Base-by-base conservation (phyloP, 768 basidiomycete genomes). In the Lactarius akahatsu region DNA sequence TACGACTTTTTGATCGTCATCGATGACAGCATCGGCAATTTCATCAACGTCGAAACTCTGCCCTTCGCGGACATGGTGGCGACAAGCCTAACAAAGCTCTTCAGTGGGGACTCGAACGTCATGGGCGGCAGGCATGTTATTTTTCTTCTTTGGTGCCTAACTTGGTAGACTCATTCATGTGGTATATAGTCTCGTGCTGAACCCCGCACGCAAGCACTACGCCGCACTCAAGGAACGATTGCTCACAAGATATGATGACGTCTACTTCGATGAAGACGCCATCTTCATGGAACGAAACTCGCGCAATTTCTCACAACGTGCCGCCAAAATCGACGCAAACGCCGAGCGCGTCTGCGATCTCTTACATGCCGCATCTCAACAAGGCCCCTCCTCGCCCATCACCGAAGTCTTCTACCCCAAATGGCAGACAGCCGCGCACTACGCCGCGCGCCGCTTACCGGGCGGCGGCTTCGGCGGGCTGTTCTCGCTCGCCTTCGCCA, bases 271-370 rank as follows among this genome's bases (percentile, higher is more conserved):
- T 72, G 92, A 95, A 75, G 96, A 99, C 73, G 94, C 92, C 50
- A 86, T 98, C 63, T 97, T 88, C 81, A 91, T 99, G 91, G 96
- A 99, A 75, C 91, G 96, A 70, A 99, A 99, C 78, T 98, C 96
- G 20, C 92, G 96, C 59, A 89, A 97, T 78, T 98, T 96, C 80
- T 78, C 82, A 60, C 80, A 79, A 8, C 92, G 96, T 62, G 83
- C 95, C 70, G 80, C 80, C 63, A 75, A 80, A 61, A 93, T 96
- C 76, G 93, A 98, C 75, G 75, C 76, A 38, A 98, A 96, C 75
- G 81, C 96, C 4, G 88, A 93, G 74, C 84, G 84, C 54, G 80
- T 96, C 64, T 96, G 94, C 76, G 89, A 91, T 62, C 86, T 89
- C 74, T 81, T 99, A 34, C 83, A 80, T n/a, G n/a, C n/a, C 45